Base-by-base conservation (phyloP, 164 flowering plant genomes). In the Nymphaea thermarum region DNA sequence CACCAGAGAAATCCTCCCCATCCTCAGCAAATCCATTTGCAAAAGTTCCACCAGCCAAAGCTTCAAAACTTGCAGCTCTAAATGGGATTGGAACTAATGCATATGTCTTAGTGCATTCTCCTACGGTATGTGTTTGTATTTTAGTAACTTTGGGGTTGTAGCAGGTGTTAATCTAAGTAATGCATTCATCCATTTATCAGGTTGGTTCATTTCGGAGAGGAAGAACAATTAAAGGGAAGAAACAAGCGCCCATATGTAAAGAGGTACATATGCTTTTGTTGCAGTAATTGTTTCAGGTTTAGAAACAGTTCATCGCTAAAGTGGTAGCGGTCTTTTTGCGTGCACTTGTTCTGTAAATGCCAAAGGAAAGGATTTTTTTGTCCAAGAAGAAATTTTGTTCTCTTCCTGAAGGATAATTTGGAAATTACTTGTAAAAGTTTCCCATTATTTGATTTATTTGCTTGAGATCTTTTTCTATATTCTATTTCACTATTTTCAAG, bases 151-250 rank as follows among this genome's bases (percentile, higher is more conserved):
- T 14, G 12, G 41, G 47, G 71, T 45, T 65, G 17, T 11, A 42
- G 66, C 14, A 25, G 36, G 11, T 59, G 25, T 18, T 43, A 60
- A 12, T 43, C 64, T 45, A 60, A 16, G 10, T 8, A 55, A 53
- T 66, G 36, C 36, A 25, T 25, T 25, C 36, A 25, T 25, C 36
- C 36, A 25, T 63, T 66, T 57, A 5, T 10, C 77, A 93, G 98
- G 97, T 94, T 78, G 98, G 97, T 18, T 74, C 84, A 69, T 89
- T 89, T 80, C 78, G 83, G 68, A 85, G 88, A 65, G 88, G 86
- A 63, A 84, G 89, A 78, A 85, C 84, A 36, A 69, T 84, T 68
- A 94, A 89, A 81, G 96, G 95, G 75, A 86, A 82, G 75, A 88
- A 77, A 80, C 91, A 72, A 53, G 91, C 93, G 69, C 98, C 97